phyloP scores from a whole-genome alignment of 2,329 filamentous ascomycete species.

The Coleophoma crateriformis region DNA sequence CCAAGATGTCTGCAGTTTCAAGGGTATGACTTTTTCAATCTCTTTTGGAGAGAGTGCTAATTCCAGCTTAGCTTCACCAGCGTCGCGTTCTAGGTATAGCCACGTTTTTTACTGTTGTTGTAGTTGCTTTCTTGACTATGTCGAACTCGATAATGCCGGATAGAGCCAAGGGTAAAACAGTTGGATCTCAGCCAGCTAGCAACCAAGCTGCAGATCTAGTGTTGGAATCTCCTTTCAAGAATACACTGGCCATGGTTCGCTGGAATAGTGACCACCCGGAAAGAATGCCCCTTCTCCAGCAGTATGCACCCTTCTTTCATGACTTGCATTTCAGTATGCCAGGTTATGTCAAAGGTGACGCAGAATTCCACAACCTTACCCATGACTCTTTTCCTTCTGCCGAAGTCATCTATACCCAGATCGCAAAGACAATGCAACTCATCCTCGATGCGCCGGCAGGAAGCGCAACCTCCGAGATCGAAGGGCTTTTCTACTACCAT shows the following conservation, averaged over 20 bases:
- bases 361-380: constrained; percentile 18
- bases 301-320: constrained; percentile 27
- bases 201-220: background rate
- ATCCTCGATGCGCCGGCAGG: constrained; percentile 17
- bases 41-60: background rate
- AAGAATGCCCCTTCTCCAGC: constrained; percentile 20
- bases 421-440: constrained; percentile 25
- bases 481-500: constrained; percentile 27
- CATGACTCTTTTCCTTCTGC: constrained; percentile 20
- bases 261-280: constrained; percentile 22
- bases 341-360: background rate
- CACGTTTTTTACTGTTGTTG: constrained; percentile 1
- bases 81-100: constrained; percentile 1
- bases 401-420: constrained; percentile 15
- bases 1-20: constrained; percentile 1
- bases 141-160: background rate
- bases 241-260: constrained; percentile 23
- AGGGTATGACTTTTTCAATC: background rate
- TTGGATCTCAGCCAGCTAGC: background rate
- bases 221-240: constrained; percentile 22
- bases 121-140: constrained; percentile 1
- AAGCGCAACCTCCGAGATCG: constrained; percentile 17
- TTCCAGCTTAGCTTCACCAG: background rate
- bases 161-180: too few relatives aligned
- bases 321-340: constrained; percentile 24